Evolutionary conservation across 2,329 filamentous ascomycete genomes (phyloP), one percentile per base, ranked within the genome.

Genomic region (Cordyceps militaris): DNA sequence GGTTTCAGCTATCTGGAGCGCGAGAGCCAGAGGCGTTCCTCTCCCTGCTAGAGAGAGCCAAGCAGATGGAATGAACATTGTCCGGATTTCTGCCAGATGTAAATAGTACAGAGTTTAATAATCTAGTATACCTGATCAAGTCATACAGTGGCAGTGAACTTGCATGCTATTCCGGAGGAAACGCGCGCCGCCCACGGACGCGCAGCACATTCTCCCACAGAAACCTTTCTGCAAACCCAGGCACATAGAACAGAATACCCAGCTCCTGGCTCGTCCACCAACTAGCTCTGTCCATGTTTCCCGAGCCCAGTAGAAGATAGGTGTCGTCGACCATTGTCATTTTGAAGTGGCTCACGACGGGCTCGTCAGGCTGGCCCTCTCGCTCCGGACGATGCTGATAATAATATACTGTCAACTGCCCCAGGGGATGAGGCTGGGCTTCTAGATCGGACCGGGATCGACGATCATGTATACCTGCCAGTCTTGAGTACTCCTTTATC

Each of bases 241-340:
- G 73, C n/a, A 73, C 72, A 46, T 79, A 72, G 56, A 84, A 79
- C 42, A 84, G 65, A 30, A 94, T 75, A 1, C 89, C 89, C 23
- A 94, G 74, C 71, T 95, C 90, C 71, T 94, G 90, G 69, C 88
- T 92, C 5, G 90, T 94, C 71, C 83, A 92, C 88, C 88, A 94
- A 67, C 88, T 92, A 8, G 90, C 89, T 1, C 89, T 81, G 71
- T 95, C 90, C 78, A 92, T 83, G 67, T 95, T 95, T 1, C 89
- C 89, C 19, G 88, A 92, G 0, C 90, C 90, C 3, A 94, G 73
- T 1, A 94, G 77, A 1, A 86, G 76, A 21, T 84, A 82, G 60
- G 84, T 76, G 1, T 77, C 76, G 67, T 95, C 90, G 3, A 93
- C 80, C 56, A 91, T 78, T 0, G 83, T 87, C 66, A 91, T 78